Base-by-base conservation (phyloP, 129 eudicot genomes). In the Arctium lappa region DNA sequence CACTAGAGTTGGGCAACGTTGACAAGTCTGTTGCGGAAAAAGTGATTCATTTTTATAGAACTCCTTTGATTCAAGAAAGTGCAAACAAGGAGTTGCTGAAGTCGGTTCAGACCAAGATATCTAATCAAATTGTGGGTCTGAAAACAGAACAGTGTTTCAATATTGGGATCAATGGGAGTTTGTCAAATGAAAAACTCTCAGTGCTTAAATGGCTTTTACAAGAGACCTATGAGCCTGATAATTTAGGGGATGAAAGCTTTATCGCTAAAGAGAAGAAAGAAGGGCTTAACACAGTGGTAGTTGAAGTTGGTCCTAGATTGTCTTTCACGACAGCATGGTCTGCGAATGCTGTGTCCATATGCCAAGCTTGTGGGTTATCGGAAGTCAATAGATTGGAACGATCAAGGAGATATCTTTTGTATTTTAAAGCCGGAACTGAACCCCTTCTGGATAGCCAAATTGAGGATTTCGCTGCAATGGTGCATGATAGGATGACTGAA, bases 321-420 rank as follows among this genome's bases (percentile, higher is more conserved):
- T 95, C 99, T n/a, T 95, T 95, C 75, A 93, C 97, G 1, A 95
- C 97, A 7, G 95, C 99, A 0, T 95, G 97, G 97, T 95, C 99
- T 73, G 85, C 97, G 1, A 95, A 93, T 74, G 99, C 94, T n/a
- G 99, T 91, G 3, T 95, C 99, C 1, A 95, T 95, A 44, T 95
- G 97, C 63, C 89, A 86, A 53, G 90, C 97, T 30, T 95, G 99
- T 72, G 93, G 99, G 38, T 80, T 95, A 77, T 87, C 90, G 0
- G 99, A 95, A 85, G 89, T 95, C 76, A 91, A 46, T 33, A 85
- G 99, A 76, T 79, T 95, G 60, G 99, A 95, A 83, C 83, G 93
- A 13, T 95, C 99, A 0, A 93, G 97, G 87, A 83, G 97, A 75
- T 95, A 95, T 79, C 78, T 88, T 89, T 74, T 95, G 62, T 90